Base-by-base conservation (phyloP, 202 grass and related monocot species). In the Dendrocalamus latiflorus region DNA sequence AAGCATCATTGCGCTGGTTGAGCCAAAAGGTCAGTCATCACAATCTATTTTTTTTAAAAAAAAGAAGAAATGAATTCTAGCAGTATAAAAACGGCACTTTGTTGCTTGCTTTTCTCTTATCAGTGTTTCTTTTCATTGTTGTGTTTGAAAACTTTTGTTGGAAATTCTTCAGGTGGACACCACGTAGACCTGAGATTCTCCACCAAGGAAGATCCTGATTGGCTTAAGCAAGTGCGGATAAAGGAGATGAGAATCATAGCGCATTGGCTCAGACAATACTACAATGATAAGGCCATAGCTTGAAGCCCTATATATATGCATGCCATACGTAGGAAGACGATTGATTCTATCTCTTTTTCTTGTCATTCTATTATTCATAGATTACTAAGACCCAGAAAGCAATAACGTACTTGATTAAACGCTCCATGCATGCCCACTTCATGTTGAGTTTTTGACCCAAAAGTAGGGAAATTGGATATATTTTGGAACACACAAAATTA, bases 141-240 rank as follows among this genome's bases (percentile, higher is more conserved):
- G 34, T 65, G 25, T 9, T 65, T 44, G 5, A 3, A 24, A 26
- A 56, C 6, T 4, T 38, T n/a, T 38, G 39, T 50, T 16, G 9
- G 6, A 63, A 74, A 8, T 34, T 67, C 47, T 26, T 37, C 72
- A 94, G 92, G 86, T 13, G 78, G 68, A 14, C 89, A 91, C 50
- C 86, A 85, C 68, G 92, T 94, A 20, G 92, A 94, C 63, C 30
- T 94, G 71, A 87, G 84, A 44, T 91, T 87, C 84, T 87, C 92
- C 4, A 89, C 17, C 20, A 60, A 87, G 48, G 84, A 89, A 3
- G 92, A 94, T 58, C 92, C 89, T 0, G 54, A 68, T 0, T 94
- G 92, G 92, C 89, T 94, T 14, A 83, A 61, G 25, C 25, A 80
- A 11, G 84, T 91, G 58, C 72, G 92, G 17, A 43, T 1, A 6